A percentile compares a stretch with the other conserved stretches of the same genome.
Evolutionary conservation across 306 rosid species (phyloP).

Genomic region (Cyamopsis tetragonoloba): DNA sequence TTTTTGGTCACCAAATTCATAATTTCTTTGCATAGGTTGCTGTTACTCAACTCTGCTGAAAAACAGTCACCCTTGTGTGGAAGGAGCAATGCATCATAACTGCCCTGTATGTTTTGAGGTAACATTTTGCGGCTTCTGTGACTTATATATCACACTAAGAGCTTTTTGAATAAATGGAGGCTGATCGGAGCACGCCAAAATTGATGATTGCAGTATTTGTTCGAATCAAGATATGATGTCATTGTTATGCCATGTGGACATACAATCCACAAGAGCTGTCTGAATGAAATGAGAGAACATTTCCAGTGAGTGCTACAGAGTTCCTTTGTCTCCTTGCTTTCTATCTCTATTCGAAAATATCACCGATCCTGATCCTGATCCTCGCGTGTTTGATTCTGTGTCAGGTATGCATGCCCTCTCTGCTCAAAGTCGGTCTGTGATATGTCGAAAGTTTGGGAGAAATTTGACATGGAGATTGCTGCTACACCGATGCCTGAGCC

Average conservation of each 20-base stretch:
- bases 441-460: conserved; percentile 93
- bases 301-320: conserved; percentile 49
- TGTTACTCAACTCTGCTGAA: conserved; percentile 57
- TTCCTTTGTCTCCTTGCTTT: not conserved
- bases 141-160: not conserved
- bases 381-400: not conserved
- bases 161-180: not conserved
- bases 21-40: conserved; percentile 50
- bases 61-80: conserved; percentile 80
- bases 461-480: conserved; percentile 70
- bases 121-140: not conserved
- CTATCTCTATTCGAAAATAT: not conserved
- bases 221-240: conserved; percentile 64
- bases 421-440: conserved; percentile 84
- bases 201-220: conserved; percentile 59
- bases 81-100: conserved; percentile 95
- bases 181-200: conserved; percentile 6
- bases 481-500: conserved; percentile 66
- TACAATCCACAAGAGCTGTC: conserved; percentile 75
- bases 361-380: no score
- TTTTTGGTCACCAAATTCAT: not conserved
- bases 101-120: conserved; percentile 95
- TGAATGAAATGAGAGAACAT: conserved; percentile 86
- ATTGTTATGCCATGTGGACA: conserved; percentile 79
- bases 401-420: conserved; percentile 80